Percentiles rank a stretch among this genome's conserved stretches.
Conservation (phyloP, 345 rosid species). For the Iberis pinnata region DNA sequence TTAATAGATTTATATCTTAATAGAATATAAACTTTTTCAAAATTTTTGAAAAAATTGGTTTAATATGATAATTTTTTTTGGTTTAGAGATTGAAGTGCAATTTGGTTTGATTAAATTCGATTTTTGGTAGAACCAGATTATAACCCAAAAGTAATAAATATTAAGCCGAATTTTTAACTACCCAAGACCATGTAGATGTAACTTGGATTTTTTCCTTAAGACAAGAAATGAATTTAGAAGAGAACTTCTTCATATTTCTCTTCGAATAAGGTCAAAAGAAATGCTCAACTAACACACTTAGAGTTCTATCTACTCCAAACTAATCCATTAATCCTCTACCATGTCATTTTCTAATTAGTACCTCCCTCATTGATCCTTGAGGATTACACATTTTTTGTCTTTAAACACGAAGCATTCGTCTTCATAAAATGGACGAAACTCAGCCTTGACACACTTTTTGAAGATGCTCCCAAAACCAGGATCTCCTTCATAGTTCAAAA, state of each 20-base stretch:
- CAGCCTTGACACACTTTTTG: not conserved
- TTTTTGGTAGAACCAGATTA: too few relatives aligned
- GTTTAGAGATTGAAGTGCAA: too few relatives aligned
- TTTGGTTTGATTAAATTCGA: too few relatives aligned
- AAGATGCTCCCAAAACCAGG: not conserved
- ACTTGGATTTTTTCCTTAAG: not conserved
- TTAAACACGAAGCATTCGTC: not conserved
- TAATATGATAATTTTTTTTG: too few relatives aligned
- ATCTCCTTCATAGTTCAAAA: not conserved
- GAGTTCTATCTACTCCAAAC: not conserved
- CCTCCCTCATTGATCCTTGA: not conserved
- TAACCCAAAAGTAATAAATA: too few relatives aligned
- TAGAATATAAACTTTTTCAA: too few relatives aligned
- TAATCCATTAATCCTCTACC: not conserved
- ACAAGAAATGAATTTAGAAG: not conserved
- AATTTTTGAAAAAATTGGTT: too few relatives aligned
- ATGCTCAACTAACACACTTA: not conserved
- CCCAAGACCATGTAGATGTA: not conserved
- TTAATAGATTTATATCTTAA: too few relatives aligned
- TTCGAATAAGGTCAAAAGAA: not conserved
- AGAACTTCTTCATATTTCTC: too few relatives aligned
- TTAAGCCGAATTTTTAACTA: too few relatives aligned
- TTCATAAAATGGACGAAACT: not conserved
- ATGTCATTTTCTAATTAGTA: not conserved
- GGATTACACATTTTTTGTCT: not conserved